phyloP scores from a whole-genome alignment of 1,139 yeast species.

The Kodamaea arcana region DNA sequence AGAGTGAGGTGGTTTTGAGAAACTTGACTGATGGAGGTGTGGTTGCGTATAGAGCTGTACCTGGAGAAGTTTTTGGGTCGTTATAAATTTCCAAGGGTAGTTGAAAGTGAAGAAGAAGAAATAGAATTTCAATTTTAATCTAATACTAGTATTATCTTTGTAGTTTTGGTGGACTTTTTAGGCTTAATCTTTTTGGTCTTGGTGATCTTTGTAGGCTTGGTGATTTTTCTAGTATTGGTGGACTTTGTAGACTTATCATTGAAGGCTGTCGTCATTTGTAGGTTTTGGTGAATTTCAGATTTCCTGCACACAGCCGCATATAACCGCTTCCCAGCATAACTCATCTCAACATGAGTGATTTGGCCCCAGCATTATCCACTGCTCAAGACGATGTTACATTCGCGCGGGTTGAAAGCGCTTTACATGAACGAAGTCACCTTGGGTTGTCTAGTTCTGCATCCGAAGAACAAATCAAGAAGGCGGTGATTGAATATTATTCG shows the following conservation, averaged over 20 bases:
- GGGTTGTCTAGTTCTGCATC: conserved; percentile 16
- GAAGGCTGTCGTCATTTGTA: too few species aligned
- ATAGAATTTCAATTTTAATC: background rate
- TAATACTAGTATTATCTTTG: too few species aligned
- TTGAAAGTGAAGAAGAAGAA: background rate
- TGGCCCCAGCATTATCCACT: conserved; percentile 61
- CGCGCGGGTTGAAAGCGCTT: conserved; percentile 20
- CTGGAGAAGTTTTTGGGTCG: conserved; percentile 50
- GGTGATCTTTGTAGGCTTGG: too few species aligned
- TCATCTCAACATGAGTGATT: conserved; percentile 4
- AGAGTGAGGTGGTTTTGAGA: conserved; percentile 41
- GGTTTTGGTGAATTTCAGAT: too few species aligned
- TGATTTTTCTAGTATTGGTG: too few species aligned
- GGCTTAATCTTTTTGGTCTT: background rate
- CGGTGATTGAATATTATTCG: conserved; percentile 48
- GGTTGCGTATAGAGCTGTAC: conserved; percentile 53
- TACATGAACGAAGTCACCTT: conserved; percentile 25
- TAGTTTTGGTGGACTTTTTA: background rate
- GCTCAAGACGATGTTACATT: conserved; percentile 53
- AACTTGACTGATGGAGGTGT: conserved; percentile 48
- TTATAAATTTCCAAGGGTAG: too few species aligned
- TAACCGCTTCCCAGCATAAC: too few species aligned
- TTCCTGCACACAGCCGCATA: too few species aligned
- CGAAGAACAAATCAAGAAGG: conserved; percentile 24
- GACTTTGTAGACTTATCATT: too few species aligned